A percentile compares a stretch with the other conserved stretches of the same genome.
These are phyloP conservation scores for Karstenula rhodostoma DNA, from an alignment of 2,329 filamentous ascomycete genomes.

Conservation along the genomic window DNA sequence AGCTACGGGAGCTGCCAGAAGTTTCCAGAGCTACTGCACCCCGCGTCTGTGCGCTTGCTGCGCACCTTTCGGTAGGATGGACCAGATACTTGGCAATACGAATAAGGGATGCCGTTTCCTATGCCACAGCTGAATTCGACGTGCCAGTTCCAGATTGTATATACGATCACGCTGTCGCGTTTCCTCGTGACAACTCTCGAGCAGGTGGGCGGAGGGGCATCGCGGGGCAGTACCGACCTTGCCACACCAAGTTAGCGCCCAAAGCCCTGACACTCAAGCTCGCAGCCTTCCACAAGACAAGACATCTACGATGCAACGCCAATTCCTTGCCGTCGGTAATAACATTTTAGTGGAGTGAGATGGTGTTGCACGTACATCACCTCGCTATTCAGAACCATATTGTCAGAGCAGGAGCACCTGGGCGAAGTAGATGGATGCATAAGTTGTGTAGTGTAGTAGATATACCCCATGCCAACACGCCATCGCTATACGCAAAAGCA, in stretches of 20 bases:
- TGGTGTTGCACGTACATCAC: no score
- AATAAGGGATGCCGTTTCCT: neutral
- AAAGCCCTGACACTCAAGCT: neutral
- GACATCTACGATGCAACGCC: neutral
- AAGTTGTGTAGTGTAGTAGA: constrained; percentile 2
- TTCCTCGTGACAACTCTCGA: neutral
- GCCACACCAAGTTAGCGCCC: neutral
- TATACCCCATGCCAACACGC: neutral
- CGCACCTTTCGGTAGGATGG: neutral
- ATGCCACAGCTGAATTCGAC: neutral
- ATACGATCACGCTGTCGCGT: neutral
- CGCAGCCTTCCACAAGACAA: neutral
- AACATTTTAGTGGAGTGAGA: no score
- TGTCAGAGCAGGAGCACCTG: neutral
- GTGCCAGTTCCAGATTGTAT: neutral
- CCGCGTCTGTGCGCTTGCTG: constrained; percentile 13
- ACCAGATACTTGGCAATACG: no score
- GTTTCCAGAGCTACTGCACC: constrained; percentile 36
- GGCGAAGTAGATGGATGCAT: neutral
- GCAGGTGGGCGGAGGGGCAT: constrained; percentile 32
- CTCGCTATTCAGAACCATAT: neutral
- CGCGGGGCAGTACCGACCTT: constrained; percentile 28
- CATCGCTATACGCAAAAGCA: neutral
- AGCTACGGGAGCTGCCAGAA: constrained; percentile 42
- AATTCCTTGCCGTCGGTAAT: no score